Conservation (phyloP, 495 filamentous ascomycete genomes). For the Aspergillus bertholletiae region DNA sequence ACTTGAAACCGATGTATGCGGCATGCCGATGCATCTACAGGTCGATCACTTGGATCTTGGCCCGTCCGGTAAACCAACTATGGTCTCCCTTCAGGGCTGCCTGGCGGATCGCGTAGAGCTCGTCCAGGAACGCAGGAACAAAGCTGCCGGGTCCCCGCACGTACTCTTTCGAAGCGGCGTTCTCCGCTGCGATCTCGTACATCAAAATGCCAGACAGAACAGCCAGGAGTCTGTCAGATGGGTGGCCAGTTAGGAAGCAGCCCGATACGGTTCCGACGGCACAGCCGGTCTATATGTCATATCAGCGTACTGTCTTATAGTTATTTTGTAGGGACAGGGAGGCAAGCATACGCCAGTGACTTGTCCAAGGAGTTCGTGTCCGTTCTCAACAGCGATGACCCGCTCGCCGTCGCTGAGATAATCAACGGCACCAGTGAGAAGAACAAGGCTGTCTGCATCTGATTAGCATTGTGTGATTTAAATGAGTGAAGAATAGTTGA, state of each 20-base stretch:
- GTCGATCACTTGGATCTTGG: conserved; percentile 48
- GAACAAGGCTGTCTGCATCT: conserved; percentile 57
- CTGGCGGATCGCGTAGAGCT: conserved; percentile 51
- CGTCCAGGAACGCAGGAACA: conserved; percentile 81
- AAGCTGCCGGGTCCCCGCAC: conserved; percentile 85
- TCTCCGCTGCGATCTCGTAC: conserved; percentile 84
- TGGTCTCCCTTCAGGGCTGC: conserved; percentile 44
- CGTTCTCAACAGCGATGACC: conserved; percentile 68
- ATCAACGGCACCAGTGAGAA: conserved; percentile 81
- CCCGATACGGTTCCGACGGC: conserved; percentile 79
- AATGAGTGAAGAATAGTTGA: neutral
- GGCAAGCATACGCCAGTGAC: conserved; percentile 64
- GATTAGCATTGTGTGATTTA: neutral
- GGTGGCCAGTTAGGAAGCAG: conserved; percentile 60
- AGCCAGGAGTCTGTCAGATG: conserved; percentile 60
- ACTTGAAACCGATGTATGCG: no score
- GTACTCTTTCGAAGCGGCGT: conserved; percentile 56
- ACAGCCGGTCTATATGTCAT: conserved; percentile 63
- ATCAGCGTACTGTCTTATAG: neutral
- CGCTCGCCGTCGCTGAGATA: conserved; percentile 71
- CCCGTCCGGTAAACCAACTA: conserved; percentile 50
- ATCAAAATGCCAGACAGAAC: conserved; percentile 69
- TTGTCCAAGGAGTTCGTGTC: conserved; percentile 69
- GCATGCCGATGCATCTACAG: no score
- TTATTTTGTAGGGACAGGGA: conserved; percentile 4